Conservation (phyloP, 2,329 filamentous ascomycete genomes). For the Ophiognomonia clavigignenti-juglandacearum region DNA sequence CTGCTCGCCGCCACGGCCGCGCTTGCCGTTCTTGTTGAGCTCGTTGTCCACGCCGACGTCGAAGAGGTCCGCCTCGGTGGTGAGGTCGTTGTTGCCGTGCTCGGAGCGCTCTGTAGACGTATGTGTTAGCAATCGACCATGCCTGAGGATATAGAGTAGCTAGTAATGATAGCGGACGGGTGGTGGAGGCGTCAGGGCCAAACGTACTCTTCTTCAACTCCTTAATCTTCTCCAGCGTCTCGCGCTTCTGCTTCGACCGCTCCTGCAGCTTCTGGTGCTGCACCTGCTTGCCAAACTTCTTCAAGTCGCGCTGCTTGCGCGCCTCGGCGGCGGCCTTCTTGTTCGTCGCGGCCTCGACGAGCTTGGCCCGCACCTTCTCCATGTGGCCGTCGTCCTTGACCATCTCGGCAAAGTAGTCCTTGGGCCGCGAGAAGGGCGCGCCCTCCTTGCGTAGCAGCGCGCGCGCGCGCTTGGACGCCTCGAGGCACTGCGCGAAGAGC, state of each 20-base stretch:
- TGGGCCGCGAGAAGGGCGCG: constrained; percentile 79
- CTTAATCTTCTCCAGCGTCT: constrained; percentile 94
- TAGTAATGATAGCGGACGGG: neutral
- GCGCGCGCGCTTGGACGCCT: constrained; percentile 70
- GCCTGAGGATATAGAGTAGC: too few relatives aligned
- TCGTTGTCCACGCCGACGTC: constrained; percentile 79
- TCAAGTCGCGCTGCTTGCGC: constrained; percentile 85
- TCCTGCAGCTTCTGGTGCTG: constrained; percentile 96
- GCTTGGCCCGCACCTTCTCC: constrained; percentile 90
- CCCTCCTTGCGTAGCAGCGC: constrained; percentile 74
- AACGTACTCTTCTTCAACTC: constrained; percentile 87
- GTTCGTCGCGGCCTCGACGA: constrained; percentile 83
- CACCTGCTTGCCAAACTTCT: constrained; percentile 99
- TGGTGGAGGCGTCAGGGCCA: neutral
- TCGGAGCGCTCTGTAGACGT: constrained; percentile 75
- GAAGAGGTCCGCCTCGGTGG: constrained; percentile 82
- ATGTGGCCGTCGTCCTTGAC: constrained; percentile 98
- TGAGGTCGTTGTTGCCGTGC: constrained; percentile 51
- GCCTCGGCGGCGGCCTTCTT: constrained; percentile 94
- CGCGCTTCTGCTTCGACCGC: constrained; percentile 84
- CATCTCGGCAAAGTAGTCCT: constrained; percentile 99
- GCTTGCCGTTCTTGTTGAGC: constrained; percentile 42
- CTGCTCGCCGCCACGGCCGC: constrained; percentile 28
- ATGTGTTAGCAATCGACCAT: neutral
- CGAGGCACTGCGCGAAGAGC: constrained; percentile 86